phyloP scores from a whole-genome alignment of 2,329 filamentous ascomycete genomes.

The Zasmidium citrigriseum region DNA sequence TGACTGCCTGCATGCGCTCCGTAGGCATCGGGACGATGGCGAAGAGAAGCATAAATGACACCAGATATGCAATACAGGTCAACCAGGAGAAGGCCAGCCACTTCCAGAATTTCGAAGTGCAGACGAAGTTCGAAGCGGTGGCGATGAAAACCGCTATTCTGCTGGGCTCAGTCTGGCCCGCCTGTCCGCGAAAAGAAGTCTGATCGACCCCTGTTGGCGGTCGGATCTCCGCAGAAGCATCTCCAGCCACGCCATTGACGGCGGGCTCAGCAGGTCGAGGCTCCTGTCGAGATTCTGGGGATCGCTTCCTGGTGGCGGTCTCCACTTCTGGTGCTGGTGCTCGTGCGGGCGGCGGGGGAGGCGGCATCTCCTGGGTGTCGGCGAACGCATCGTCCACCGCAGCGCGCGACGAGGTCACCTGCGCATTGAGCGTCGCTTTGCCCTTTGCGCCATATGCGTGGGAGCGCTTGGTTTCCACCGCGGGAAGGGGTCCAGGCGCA shows the following conservation, averaged over 20 bases:
- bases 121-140: not conserved
- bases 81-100: not conserved
- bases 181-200: no score
- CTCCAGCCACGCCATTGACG: no score
- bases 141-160: not conserved
- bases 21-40: no score
- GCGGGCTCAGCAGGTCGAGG: no score
- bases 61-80: not conserved
- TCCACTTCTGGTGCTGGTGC: no score
- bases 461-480: constrained; percentile 16
- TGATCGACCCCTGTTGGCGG: no score
- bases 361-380: not conserved
- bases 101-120: not conserved
- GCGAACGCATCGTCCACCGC: constrained; percentile 18
- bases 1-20: not conserved
- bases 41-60: not conserved
- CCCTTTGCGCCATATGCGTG: constrained; percentile 22
- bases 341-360: not conserved
- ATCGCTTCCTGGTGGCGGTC: no score
- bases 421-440: constrained; percentile 16
- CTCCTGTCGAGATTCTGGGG: no score
- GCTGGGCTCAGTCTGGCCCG: not conserved
- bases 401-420: constrained; percentile 13
- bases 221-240: no score
- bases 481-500: constrained; percentile 15